phyloP scores from a whole-genome alignment of 768 basidiomycete species.

The Trametes villosa region DNA sequence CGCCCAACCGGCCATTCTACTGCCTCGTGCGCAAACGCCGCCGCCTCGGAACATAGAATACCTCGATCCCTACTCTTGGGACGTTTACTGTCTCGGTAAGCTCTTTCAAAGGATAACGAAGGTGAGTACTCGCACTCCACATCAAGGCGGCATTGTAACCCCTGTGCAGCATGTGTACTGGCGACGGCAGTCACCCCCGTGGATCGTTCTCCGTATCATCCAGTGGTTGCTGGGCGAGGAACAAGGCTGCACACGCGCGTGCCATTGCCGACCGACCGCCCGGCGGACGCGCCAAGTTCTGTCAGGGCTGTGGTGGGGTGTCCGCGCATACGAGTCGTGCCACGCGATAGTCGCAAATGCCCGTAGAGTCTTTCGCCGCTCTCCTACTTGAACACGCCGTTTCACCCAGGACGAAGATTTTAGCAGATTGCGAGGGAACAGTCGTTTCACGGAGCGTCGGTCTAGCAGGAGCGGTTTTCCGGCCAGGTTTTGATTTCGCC shows the following conservation, averaged over 20 bases:
- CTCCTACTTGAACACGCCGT: too few species aligned
- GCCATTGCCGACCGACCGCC: background rate
- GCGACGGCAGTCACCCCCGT: background rate
- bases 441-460: too few species aligned
- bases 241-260: background rate
- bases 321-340: background rate
- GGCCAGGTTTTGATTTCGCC: too few species aligned
- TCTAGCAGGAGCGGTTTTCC: too few species aligned
- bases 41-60: background rate
- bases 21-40: background rate
- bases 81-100: background rate
- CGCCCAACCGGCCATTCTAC: background rate
- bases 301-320: background rate
- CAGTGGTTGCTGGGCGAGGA: background rate
- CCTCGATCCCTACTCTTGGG: constrained; percentile 7
- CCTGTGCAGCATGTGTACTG: background rate
- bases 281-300: background rate
- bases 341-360: too few species aligned
- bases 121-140: background rate
- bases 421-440: too few species aligned
- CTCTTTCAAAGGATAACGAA: background rate
- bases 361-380: too few species aligned
- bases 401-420: too few species aligned
- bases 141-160: background rate
- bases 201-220: background rate